Conservation (phyloP, 805 yeast genomes). For the Torulaspora gathmanii region DNA sequence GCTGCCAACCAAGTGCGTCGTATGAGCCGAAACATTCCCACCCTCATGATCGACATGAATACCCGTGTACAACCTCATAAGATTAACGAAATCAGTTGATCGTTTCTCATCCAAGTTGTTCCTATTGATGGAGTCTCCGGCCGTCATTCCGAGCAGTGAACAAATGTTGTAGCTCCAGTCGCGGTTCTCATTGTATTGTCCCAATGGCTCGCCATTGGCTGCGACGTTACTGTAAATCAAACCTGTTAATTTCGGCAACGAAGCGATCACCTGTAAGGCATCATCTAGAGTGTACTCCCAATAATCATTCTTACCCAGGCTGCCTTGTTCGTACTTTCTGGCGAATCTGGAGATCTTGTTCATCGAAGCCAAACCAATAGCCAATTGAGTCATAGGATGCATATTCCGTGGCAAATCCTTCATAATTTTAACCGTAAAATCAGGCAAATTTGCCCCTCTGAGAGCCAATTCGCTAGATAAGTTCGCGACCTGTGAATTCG, state of each 20-base stretch:
- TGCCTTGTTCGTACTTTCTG: conserved; percentile 64
- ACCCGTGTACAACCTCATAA: conserved; percentile 67
- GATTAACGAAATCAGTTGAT: conserved; percentile 57
- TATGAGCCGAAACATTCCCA: conserved; percentile 78
- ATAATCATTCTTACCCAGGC: conserved; percentile 57
- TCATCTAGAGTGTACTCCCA: conserved; percentile 78
- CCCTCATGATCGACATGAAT: conserved; percentile 81
- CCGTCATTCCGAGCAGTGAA: conserved; percentile 54
- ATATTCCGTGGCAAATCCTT: conserved; percentile 61
- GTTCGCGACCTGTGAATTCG: conserved; percentile 51
- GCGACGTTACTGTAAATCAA: conserved; percentile 64
- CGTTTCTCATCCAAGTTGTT: conserved; percentile 35
- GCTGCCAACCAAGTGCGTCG: conserved; percentile 74
- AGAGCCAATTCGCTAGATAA: conserved; percentile 60
- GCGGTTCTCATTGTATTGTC: conserved; percentile 47
- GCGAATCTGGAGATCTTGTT: conserved; percentile 70
- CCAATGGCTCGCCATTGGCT: conserved; percentile 49
- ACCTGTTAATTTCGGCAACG: conserved; percentile 70
- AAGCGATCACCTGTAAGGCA: conserved; percentile 62
- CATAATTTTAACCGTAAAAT: conserved; percentile 53
- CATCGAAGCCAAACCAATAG: conserved; percentile 69
- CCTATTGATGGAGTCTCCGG: conserved; percentile 33
- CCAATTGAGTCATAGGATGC: conserved; percentile 82
- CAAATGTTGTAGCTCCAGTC: conserved; percentile 77
- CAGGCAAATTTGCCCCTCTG: conserved; percentile 56